Evolutionary conservation across 768 basidiomycete genomes (phyloP).

Genomic region (Pulveroboletus sp.): DNA sequence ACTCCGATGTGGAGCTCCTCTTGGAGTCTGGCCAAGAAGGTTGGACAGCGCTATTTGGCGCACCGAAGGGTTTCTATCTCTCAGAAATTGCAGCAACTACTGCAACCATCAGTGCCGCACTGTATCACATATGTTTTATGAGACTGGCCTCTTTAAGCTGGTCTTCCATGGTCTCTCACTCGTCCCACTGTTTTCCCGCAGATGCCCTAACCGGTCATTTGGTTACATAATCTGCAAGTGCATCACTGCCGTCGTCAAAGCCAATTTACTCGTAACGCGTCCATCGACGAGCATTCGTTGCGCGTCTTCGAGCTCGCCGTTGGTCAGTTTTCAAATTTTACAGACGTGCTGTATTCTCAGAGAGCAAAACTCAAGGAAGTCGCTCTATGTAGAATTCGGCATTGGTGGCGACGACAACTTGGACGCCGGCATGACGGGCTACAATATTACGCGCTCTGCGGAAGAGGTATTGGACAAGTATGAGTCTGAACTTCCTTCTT

Average conservation of each 20-base stretch:
- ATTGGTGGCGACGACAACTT: slow-evolving; percentile 11
- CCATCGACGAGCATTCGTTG: slow-evolving; percentile 3
- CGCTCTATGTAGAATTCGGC: background rate
- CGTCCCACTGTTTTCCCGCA: slow-evolving; percentile 19
- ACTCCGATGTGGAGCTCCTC: slow-evolving; percentile 61
- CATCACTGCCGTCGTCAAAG: background rate
- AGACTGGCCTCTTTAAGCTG: slow-evolving; percentile 38
- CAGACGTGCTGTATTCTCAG: background rate
- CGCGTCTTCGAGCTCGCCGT: background rate
- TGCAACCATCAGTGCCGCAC: slow-evolving; percentile 7
- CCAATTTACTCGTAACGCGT: slow-evolving; percentile 17
- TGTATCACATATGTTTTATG: background rate
- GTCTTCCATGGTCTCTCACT: slow-evolving; percentile 28
- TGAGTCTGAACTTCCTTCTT: slow-evolving; percentile 59
- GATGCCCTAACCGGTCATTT: background rate
- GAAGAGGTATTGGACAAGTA: slow-evolving; percentile 56
- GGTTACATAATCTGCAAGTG: slow-evolving; percentile 20
- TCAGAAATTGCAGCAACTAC: slow-evolving; percentile 82
- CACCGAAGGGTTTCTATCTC: slow-evolving; percentile 82
- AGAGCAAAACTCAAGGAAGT: background rate
- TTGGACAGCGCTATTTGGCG: slow-evolving; percentile 82
- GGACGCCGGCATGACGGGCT: slow-evolving; percentile 51
- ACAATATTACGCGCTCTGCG: slow-evolving; percentile 66
- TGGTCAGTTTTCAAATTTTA: no score
- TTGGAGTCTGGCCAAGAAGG: slow-evolving; percentile 73